Conservation (phyloP, 441 rosid species). For the Pelargonium citronellum region DNA sequence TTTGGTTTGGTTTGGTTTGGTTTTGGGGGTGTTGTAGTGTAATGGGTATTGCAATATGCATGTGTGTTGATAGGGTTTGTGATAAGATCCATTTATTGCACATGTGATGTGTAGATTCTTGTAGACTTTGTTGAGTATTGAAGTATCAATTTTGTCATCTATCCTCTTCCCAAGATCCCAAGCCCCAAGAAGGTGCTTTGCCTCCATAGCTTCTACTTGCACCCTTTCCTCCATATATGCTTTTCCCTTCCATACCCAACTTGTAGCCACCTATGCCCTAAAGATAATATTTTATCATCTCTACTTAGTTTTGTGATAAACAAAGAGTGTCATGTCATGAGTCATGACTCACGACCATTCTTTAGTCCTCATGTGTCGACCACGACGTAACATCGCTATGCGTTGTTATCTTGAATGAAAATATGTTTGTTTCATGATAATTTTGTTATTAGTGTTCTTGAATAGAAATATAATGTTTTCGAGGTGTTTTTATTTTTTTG, state of each 20-base stretch:
- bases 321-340: too few relatives aligned
- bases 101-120: slow-evolving; percentile 18
- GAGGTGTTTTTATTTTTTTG: too few relatives aligned
- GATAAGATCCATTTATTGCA: slow-evolving; percentile 23
- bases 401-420: too few relatives aligned
- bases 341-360: too few relatives aligned
- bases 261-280: background rate
- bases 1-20: slow-evolving; percentile 8
- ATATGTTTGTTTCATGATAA: too few relatives aligned
- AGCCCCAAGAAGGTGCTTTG: background rate
- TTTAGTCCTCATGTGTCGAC: too few relatives aligned
- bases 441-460: too few relatives aligned
- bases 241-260: background rate
- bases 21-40: background rate
- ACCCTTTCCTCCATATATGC: background rate
- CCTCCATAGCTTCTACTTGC: too few relatives aligned
- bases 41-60: background rate
- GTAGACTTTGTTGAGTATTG: background rate
- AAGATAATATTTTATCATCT: too few relatives aligned
- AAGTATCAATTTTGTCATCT: background rate
- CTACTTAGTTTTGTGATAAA: too few relatives aligned
- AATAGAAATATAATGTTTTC: too few relatives aligned
- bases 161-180: background rate
- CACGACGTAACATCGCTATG: too few relatives aligned
- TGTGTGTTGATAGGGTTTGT: slow-evolving; percentile 16